Conservation (phyloP, 1,284 basidiomycete species). For the Trichosporon inkin region DNA sequence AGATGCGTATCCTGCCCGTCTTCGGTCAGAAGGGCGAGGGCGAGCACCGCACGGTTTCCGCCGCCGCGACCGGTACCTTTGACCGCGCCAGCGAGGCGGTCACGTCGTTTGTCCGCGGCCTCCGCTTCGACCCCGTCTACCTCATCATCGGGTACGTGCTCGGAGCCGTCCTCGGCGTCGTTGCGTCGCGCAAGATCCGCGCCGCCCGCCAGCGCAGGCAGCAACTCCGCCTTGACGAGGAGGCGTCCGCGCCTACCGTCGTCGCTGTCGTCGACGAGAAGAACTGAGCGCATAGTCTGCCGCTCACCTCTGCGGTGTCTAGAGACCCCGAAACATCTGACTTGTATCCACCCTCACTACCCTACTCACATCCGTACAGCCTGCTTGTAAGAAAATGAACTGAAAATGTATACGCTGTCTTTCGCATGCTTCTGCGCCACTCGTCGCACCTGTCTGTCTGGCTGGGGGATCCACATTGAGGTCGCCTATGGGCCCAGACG, state of each 20-base stretch:
- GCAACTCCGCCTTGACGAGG: not conserved
- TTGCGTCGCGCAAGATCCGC: constrained; percentile 4
- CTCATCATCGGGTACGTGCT: constrained; percentile 2
- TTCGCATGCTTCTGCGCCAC: no score
- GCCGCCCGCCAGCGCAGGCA: not conserved
- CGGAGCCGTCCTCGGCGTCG: not conserved
- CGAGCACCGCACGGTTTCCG: not conserved
- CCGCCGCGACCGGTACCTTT: not conserved
- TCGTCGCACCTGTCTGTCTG: no score
- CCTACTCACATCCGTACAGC: no score
- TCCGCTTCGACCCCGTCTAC: constrained; percentile 2
- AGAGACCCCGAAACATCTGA: no score
- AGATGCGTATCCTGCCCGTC: constrained; percentile 11
- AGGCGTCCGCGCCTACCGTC: not conserved
- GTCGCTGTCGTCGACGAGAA: no score
- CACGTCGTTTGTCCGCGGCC: not conserved
- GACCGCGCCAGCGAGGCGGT: constrained; percentile 1
- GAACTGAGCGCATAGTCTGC: no score
- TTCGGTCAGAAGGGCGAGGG: constrained; percentile 10
- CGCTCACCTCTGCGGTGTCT: no score
- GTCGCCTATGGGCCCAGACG: not conserved
- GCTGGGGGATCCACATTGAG: no score
- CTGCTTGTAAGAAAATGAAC: no score
- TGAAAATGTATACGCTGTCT: no score
- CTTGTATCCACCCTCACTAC: no score